Base-by-base conservation (phyloP, 2,329 filamentous ascomycete genomes). In the Colletotrichum camelliae region DNA sequence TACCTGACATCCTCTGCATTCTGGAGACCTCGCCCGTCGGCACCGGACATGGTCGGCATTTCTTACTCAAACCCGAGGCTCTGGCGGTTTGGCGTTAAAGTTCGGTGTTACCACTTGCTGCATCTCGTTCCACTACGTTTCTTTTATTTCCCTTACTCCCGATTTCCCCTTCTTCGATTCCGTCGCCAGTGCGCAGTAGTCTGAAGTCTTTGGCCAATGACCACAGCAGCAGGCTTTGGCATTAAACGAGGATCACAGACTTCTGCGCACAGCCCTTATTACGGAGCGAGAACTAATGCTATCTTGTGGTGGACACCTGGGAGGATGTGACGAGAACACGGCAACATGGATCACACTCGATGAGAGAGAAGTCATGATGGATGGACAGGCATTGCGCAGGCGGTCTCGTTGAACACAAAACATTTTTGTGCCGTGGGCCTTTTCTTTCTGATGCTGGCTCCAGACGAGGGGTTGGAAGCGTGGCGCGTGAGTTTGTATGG, bases 1-100 rank as follows among this genome's bases (percentile, higher is more conserved):
- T 91, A 91, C 90, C 90, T 89, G 87, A 86, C 88, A 87, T 88
- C 88, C 89, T 48, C 43, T 89, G 88, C 86, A 88, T 87, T 84
- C 81, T 83, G 81, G 85, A 87, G 84, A 82, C 77, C 35, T 72
- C 52, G 66, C 7, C 48, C 37, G 62, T 70, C 71, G 61, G 75
- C 52, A 57, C 52, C 35, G 31, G 65, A 31, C 55, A 52, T 61
- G 18, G 66, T 70, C 57, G 67, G 67, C 37, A 52, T 64, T 48
- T 33, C 43, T 57, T 55, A 55, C 37, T 31, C 73, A 66, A 72
- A 72, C 58, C 66, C 70, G 77, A 76, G 83, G 84, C 85, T 86
- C 81, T 81, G 87, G 87, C 86, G 86, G 89, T 87, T 80, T 81
- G 74, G 78, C 70, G 74, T 78, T 78, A 72, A 61, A 60, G 55